These are phyloP conservation scores for Elaphomyces granulatus DNA, from an alignment of 495 filamentous ascomycete species.

Conservation along the genomic window DNA sequence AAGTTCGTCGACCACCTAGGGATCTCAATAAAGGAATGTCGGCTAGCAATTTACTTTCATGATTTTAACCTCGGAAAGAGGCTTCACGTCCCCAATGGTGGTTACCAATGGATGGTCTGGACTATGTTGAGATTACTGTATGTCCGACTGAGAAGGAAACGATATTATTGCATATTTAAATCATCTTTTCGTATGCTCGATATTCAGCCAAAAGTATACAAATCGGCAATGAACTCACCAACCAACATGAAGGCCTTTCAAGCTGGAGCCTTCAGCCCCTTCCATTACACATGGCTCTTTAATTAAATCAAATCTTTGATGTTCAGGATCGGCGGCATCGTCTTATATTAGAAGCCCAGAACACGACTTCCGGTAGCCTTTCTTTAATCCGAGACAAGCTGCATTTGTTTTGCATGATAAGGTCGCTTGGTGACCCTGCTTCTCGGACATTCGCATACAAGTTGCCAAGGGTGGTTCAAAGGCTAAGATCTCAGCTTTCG, in stretches of 20 bases:
- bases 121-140: not conserved
- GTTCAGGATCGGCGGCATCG: no score
- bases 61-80: not conserved
- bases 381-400: no score
- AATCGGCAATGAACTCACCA: not conserved
- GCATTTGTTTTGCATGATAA: no score
- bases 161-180: not conserved
- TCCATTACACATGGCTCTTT: no score
- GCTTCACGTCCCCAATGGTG: not conserved
- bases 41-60: not conserved
- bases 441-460: no score
- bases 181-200: not conserved
- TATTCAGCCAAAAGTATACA: not conserved
- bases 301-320: no score
- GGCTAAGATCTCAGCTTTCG: no score
- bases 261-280: constrained; percentile 1
- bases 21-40: not conserved
- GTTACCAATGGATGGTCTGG: not conserved
- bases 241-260: not conserved
- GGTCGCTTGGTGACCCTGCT: no score
- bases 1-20: not conserved
- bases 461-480: no score
- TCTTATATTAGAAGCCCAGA: no score
- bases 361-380: no score
- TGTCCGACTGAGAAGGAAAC: not conserved